Percentiles rank a stretch among this genome's conserved stretches.
Conservation (phyloP, 2,329 filamentous ascomycete genomes). For the Alternaria ethzedia region DNA sequence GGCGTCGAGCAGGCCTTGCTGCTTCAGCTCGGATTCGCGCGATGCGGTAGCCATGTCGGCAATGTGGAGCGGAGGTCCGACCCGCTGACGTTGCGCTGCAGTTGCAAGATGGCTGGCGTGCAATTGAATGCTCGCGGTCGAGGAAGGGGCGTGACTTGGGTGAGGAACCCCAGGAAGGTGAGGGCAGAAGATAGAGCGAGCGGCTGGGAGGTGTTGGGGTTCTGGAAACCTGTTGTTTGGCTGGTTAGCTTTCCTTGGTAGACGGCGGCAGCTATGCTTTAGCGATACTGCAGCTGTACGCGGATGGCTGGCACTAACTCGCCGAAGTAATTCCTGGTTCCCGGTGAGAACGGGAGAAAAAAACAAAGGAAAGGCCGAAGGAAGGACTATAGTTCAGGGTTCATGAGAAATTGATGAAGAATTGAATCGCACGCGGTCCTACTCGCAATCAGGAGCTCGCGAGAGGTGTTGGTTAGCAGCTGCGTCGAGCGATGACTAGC, state of each 20-base stretch:
- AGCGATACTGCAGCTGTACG: conserved; percentile 12
- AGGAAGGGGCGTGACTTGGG: background rate
- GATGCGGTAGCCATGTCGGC: conserved; percentile 38
- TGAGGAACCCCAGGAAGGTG: background rate
- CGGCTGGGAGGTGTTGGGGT: conserved; percentile 2
- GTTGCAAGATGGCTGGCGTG: conserved; percentile 2
- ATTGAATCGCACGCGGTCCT: conserved; percentile 4
- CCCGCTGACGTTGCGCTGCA: conserved; percentile 2
- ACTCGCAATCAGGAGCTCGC: conserved; percentile 6
- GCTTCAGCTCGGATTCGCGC: conserved; percentile 71
- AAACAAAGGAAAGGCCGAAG: conserved; percentile 7
- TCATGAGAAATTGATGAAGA: background rate
- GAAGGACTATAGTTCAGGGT: background rate
- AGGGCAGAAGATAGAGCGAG: background rate
- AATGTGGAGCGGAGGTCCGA: conserved; percentile 14
- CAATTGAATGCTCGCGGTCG: conserved; percentile 13
- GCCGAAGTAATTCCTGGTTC: conserved; percentile 2
- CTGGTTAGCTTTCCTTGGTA: conserved; percentile 10
- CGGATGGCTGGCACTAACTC: conserved; percentile 6
- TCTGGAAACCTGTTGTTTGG: conserved; percentile 13
- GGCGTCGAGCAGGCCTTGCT: conserved; percentile 79
- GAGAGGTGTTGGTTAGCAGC: conserved; percentile 6
- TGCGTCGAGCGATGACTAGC: background rate
- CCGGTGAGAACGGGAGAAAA: background rate
- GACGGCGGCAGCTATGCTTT: conserved; percentile 13